These are phyloP conservation scores for Debaryomyces udenii DNA, from an alignment of 1,139 yeast species.

Conservation along the genomic window DNA sequence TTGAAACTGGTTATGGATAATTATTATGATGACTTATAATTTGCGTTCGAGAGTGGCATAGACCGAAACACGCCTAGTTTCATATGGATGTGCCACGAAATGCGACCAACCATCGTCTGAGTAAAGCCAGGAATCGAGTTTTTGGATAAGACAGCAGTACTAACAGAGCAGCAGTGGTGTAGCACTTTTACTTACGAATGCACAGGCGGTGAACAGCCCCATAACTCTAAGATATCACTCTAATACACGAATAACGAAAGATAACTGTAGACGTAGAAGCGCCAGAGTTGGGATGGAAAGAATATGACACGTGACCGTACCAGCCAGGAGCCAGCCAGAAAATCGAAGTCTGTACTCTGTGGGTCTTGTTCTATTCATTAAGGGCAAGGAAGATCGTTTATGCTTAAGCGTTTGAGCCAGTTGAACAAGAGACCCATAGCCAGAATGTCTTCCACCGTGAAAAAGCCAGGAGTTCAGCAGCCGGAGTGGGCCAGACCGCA, in stretches of 20 bases:
- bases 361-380: background rate
- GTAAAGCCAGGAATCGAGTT: slow-evolving; percentile 2
- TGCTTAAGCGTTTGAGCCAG: slow-evolving; percentile 11
- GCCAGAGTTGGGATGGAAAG: too few species aligned
- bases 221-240: too few species aligned
- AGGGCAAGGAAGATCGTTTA: slow-evolving; percentile 7
- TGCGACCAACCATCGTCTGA: slow-evolving; percentile 44
- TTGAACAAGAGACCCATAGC: slow-evolving; percentile 9
- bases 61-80: slow-evolving; percentile 54
- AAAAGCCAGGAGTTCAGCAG: slow-evolving; percentile 35
- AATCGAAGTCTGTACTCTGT: too few species aligned
- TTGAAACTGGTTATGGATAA: background rate
- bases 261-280: too few species aligned
- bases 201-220: too few species aligned
- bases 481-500: slow-evolving; percentile 45
- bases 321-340: too few species aligned
- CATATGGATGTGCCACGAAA: slow-evolving; percentile 35
- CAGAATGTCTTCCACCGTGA: slow-evolving; percentile 29
- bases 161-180: too few species aligned
- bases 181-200: slow-evolving; percentile 1
- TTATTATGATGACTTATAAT: slow-evolving; percentile 49
- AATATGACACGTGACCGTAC: too few species aligned
- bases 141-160: slow-evolving; percentile 9
- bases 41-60: slow-evolving; percentile 52
- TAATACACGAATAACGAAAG: too few species aligned